Percentiles rank a stretch among this genome's conserved stretches.
phyloP scores from a whole-genome alignment of 2,329 filamentous ascomycete species.

The Fusarium chlamydosporum region DNA sequence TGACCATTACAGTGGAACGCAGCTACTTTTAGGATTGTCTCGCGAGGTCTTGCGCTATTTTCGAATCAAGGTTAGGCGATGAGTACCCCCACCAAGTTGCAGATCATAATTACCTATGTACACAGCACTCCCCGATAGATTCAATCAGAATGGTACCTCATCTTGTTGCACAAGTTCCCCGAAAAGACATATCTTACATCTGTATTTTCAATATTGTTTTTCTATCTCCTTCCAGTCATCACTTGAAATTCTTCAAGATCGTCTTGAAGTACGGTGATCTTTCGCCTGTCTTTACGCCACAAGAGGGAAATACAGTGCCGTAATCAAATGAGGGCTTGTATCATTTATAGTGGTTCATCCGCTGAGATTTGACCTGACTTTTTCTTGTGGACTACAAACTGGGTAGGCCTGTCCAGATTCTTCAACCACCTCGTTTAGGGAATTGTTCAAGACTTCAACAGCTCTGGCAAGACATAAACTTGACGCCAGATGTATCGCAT shows the following conservation, averaged over 20 bases:
- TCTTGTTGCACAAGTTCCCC: neutral
- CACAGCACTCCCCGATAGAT: neutral
- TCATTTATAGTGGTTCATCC: neutral
- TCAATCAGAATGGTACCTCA: neutral
- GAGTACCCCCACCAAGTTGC: slow-evolving; percentile 13
- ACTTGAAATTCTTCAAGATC: neutral
- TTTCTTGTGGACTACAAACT: neutral
- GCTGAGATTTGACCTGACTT: neutral
- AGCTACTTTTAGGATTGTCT: neutral
- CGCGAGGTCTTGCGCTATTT: neutral
- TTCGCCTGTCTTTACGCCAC: neutral
- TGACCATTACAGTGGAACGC: neutral
- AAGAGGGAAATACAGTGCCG: neutral
- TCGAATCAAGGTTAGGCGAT: neutral
- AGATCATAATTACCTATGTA: slow-evolving; percentile 32
- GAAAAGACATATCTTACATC: neutral
- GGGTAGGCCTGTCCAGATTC: too few relatives aligned
- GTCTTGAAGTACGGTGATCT: too few relatives aligned
- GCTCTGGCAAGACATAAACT: too few relatives aligned
- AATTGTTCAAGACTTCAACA: neutral
- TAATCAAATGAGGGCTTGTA: neutral
- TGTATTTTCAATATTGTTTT: neutral
- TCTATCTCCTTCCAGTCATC: too few relatives aligned
- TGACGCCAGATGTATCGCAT: neutral
- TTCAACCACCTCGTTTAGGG: too few relatives aligned